Base-by-base conservation (phyloP, 805 yeast species). In the Candida anglica region DNA sequence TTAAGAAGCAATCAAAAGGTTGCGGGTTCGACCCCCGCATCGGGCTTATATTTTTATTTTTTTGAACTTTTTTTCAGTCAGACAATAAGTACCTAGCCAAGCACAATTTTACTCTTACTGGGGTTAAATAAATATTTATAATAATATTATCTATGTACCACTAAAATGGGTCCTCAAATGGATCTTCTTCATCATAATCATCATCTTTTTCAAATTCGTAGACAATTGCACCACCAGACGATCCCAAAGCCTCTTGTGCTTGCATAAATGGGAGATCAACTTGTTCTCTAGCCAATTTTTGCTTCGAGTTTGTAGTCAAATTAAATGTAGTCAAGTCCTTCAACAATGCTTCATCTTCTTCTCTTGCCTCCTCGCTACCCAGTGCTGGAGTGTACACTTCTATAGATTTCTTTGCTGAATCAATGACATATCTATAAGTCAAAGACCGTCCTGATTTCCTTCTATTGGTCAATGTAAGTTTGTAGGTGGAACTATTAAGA, bases 121-220 rank as follows among this genome's bases (percentile, higher is more conserved):
- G n/a, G n/a, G n/a, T n/a, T n/a, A n/a, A n/a, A n/a, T n/a, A n/a
- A n/a, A 20, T 20, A 20, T 20, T 7, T 20, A 20, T 20, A 20
- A 7, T 7, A 7, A 7, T 20, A 20, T 20, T n/a, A n/a, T 15
- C 16, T n/a, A 16, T 28, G 13, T 13, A 7, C 17, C 23, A 18
- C 57, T 58, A 88, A 51, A 87, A 88, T 5, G 98, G 98, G 52
- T 91, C 98, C 54, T 91, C 98, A 51, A 81, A 91, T 0, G 98
- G 97, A 58, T 91, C 98, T 48, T 93, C 98, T 56, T 91, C 98
- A 52, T 91, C 98, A 52, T 89, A 91, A 57, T 91, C 98, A 55
- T 91, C 98, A 56, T 91, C 98, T 52, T 89, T 86, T 50, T 93
- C 98, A 53, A 80, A 93, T 52, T 93, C 93, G 52, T 91, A 91